Conservation (phyloP, 768 basidiomycete species). For the Kondoa subrosea region DNA sequence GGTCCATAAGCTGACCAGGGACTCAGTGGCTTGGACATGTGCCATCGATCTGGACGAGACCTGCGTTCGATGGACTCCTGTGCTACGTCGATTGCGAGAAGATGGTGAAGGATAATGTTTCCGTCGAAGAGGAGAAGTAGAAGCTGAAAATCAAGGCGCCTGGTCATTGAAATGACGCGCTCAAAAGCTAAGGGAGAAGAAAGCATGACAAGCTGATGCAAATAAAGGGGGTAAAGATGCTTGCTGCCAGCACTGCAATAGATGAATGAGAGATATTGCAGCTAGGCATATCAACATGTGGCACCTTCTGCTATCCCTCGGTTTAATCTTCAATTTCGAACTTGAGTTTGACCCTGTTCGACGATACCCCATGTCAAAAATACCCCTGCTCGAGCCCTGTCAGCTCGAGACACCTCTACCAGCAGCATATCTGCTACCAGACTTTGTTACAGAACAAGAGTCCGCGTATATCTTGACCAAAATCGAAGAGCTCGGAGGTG, state of each 20-base stretch:
- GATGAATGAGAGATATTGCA: background rate
- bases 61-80: background rate
- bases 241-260: background rate
- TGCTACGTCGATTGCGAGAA: too few relatives aligned
- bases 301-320: too few relatives aligned
- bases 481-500: constrained; percentile 17
- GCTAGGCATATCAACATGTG: background rate
- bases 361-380: background rate
- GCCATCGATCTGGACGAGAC: background rate
- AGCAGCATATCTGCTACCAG: constrained; percentile 15
- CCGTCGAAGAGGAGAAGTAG: too few relatives aligned
- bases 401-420: constrained; percentile 14
- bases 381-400: constrained; percentile 5
- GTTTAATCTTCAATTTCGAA: too few relatives aligned
- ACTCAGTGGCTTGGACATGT: background rate
- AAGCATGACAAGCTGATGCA: too few relatives aligned
- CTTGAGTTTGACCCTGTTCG: background rate
- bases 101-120: too few relatives aligned
- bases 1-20: background rate
- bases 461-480: constrained; percentile 20
- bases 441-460: constrained; percentile 18
- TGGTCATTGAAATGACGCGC: too few relatives aligned
- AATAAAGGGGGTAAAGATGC: background rate
- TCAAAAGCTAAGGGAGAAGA: too few relatives aligned
- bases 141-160: too few relatives aligned